phyloP scores from a whole-genome alignment of 352 stramenopile species.

The Globisporangium megalacanthum region DNA sequence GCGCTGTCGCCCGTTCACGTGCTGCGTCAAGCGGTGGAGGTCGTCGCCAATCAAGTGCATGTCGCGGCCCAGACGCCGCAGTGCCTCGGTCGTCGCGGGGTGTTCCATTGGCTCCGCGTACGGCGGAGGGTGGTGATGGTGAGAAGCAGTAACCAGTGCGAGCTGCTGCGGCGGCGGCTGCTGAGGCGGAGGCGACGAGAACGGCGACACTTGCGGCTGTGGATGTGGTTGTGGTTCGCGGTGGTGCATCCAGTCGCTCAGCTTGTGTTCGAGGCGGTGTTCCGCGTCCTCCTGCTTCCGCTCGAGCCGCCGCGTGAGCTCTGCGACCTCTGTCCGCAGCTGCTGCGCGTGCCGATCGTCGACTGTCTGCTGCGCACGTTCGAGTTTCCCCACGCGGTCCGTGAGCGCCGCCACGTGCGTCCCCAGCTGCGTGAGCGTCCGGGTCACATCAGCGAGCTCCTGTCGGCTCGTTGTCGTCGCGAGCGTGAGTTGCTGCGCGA shows the following conservation, averaged over 20 bases:
- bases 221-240: not conserved
- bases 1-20: constrained; percentile 13
- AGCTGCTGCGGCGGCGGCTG: not conserved
- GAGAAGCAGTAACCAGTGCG: not conserved
- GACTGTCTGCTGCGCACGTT: constrained; percentile 5
- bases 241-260: not conserved
- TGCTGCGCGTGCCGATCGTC: not conserved
- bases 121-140: not conserved
- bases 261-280: not conserved
- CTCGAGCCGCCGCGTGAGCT: not conserved
- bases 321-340: not conserved
- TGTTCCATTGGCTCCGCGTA: not conserved
- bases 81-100: constrained; percentile 15
- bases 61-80: constrained; percentile 22
- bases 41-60: constrained; percentile 26
- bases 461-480: not conserved
- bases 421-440: not conserved
- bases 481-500: constrained; percentile 6
- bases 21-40: constrained; percentile 23
- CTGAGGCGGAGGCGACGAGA: not conserved
- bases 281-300: not conserved
- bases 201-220: not conserved
- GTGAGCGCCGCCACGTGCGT: constrained; percentile 6
- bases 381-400: constrained; percentile 10
- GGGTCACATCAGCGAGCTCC: not conserved